phyloP scores from a whole-genome alignment of 352 stramenopile genomes.

The Globisporangium parvum region DNA sequence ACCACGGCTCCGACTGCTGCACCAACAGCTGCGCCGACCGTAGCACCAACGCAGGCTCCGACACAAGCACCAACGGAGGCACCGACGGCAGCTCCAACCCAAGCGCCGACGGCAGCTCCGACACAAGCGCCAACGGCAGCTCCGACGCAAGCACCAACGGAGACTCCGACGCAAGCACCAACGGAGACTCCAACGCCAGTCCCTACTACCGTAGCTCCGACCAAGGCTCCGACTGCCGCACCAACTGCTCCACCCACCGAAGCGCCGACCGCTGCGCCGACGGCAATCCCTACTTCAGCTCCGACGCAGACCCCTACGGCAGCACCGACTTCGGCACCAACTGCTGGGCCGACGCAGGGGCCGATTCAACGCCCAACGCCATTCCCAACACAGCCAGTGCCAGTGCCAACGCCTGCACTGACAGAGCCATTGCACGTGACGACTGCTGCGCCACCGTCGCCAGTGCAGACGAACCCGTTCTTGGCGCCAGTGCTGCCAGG shows the following conservation, averaged over 20 bases:
- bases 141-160: constrained; percentile 3
- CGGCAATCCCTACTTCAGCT: background rate
- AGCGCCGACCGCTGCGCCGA: constrained; percentile 1
- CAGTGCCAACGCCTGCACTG: background rate
- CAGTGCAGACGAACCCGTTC: constrained; percentile 5
- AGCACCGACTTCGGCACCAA: background rate
- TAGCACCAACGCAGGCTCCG: too few species aligned
- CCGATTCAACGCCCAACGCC: background rate
- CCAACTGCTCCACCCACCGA: constrained; percentile 8
- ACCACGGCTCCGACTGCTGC: constrained; percentile 4
- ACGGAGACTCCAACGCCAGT: background rate
- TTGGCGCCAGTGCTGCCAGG: background rate
- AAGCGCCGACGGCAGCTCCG: constrained; percentile 5
- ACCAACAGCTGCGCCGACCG: constrained; percentile 4
- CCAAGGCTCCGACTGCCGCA: constrained; percentile 6
- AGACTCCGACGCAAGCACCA: constrained; percentile 5
- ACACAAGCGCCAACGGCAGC: constrained; percentile 10
- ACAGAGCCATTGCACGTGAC: background rate
- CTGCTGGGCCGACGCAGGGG: background rate
- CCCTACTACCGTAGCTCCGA: background rate
- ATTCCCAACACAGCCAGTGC: background rate
- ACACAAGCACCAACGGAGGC: background rate
- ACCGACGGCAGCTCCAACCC: constrained; percentile 7
- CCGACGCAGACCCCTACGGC: background rate
- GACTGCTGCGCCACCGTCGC: background rate